Evolutionary conservation across 148 eudicot species (phyloP), one percentile per base, ranked within the genome.

Genomic region (Cornus kousa): DNA sequence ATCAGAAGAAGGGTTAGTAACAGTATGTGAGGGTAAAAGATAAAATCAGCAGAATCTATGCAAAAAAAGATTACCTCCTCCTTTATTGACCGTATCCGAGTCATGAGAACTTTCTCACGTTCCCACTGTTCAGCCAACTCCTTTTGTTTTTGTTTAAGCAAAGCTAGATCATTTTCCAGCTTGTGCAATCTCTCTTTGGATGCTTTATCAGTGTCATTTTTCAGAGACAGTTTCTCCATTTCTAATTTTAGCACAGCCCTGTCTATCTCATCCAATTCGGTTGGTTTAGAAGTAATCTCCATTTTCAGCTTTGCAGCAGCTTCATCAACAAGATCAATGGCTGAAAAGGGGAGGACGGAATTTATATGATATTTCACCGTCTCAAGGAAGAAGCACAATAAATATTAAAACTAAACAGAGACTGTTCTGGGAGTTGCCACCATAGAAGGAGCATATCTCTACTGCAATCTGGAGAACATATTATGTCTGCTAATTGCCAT

Each of bases 271-370:
- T 96, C 99, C 78, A 96, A 78, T 83, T 93, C 99, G 2, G 91
- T 93, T 76, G 99, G 99, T 87, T 96, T 96, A 32, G 99, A 96
- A 74, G 99, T 96, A 79, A 95, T 95, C 87, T 95, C 99, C 99
- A 95, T 95, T 87, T 95, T 95, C 76, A 95, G 83, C 83, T 95
- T 95, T 57, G 99, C 97, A 83, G 99, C 99, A 83, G 99, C 97
- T 89, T 95, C 99, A 79, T 95, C 99, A 70, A 95, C 93, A 53
- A 95, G 92, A 89, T 95, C 99, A 87, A 95, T 95, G 72, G 99
- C 97, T 93, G 92, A 59, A 82, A 83, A 3, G 8, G 32, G 17
- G 59, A 53, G 59, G 19, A 53, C 13, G 53, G 39, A 31, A 57
- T 65, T 74, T 17, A 22, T 67, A 69, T 74, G 8, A 22, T 67